These are phyloP conservation scores for Podaxis sp. DNA, from an alignment of 768 basidiomycete genomes.

Conservation along the genomic window DNA sequence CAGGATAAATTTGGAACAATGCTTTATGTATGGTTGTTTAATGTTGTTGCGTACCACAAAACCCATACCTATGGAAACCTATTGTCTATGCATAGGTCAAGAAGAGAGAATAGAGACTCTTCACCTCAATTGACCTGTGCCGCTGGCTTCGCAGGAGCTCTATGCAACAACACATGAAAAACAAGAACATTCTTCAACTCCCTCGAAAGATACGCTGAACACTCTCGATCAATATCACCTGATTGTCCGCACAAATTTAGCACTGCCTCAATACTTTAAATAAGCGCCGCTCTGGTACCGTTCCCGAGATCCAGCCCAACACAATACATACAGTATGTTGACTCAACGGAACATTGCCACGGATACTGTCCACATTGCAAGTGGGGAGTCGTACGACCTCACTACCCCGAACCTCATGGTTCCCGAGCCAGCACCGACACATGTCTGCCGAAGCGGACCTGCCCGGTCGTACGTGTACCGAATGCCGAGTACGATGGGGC, in stretches of 20 bases:
- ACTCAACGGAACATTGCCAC: neutral
- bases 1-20: neutral
- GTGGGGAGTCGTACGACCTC: neutral
- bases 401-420: neutral
- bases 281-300: neutral
- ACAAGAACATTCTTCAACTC: neutral
- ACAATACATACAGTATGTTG: neutral
- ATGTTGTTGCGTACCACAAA: neutral
- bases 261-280: neutral
- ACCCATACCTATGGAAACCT: neutral
- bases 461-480: neutral
- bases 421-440: slow-evolving; percentile 14
- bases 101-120: neutral
- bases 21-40: neutral
- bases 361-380: neutral
- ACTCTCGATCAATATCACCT: neutral
- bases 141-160: neutral
- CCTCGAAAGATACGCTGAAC: neutral
- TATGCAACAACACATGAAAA: neutral
- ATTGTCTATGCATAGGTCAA: neutral
- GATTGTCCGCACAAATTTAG: neutral
- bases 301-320: neutral
- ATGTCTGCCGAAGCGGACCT: neutral
- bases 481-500: neutral
- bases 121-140: neutral